Conservation (phyloP, 331 rosid genomes). For the Phaseolus coccineus region DNA sequence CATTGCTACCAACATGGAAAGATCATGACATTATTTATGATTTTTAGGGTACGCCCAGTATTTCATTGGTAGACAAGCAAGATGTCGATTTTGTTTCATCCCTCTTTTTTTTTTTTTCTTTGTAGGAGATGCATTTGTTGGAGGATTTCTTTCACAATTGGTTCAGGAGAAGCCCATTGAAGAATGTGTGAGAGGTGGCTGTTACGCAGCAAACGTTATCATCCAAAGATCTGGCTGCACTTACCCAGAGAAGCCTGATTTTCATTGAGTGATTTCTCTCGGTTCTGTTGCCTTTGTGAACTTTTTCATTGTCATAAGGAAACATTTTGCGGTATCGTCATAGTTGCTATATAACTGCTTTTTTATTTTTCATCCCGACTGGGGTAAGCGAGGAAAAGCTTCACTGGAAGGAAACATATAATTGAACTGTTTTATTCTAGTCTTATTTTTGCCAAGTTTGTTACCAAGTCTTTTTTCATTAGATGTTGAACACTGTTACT, state of each 20-base stretch:
- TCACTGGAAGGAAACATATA: not conserved
- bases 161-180: slow-evolving; percentile 74
- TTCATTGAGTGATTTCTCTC: slow-evolving; percentile 44
- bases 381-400: too few species aligned
- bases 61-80: not conserved
- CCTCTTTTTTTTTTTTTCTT: not conserved
- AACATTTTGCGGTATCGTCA: slow-evolving; percentile 16
- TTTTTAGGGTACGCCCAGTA: not conserved
- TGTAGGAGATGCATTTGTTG: slow-evolving; percentile 90
- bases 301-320: slow-evolving; percentile 7
- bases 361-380: not conserved
- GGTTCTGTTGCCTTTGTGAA: slow-evolving; percentile 22
- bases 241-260: slow-evolving; percentile 83
- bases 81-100: not conserved
- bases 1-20: slow-evolving; percentile 5
- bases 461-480: not conserved
- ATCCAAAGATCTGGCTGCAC: slow-evolving; percentile 88
- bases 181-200: slow-evolving; percentile 78
- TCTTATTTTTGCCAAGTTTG: slow-evolving; percentile 4
- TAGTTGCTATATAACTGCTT: not conserved
- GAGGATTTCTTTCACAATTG: slow-evolving; percentile 82
- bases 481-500: not conserved
- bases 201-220: slow-evolving; percentile 76
- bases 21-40: not conserved
- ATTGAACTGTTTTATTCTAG: not conserved